Base-by-base conservation (phyloP, 306 rosid species). In the Cercis canadensis region DNA sequence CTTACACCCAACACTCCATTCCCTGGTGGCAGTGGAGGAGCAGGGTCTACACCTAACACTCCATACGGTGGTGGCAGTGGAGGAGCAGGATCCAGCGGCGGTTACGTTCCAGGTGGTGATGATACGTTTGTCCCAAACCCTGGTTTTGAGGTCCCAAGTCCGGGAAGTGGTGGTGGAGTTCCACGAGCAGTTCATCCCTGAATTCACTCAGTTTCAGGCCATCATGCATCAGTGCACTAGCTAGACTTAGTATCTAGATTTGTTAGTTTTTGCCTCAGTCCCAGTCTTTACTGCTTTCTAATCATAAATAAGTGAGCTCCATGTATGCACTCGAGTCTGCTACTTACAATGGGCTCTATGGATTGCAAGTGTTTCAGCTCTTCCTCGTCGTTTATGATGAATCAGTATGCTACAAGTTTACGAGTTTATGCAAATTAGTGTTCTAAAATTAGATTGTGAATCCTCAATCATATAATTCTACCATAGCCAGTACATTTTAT, bases 51-150 rank as follows among this genome's bases (percentile, higher is more conserved):
- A 3, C 76, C 81, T 31, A 32, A 40, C 4, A 67, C 12, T 60
- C 84, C 91, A n/a, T 67, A 13, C 0, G 69, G 78, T 5, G 80
- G 78, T 9, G 66, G 78, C 2, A 61, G 72, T 6, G 8, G 52
- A 0, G 84, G 72, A 16, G 3, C 64, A 0, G 43, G 66, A 4
- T 5, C 74, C 4, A 72, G 78, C 18, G 68, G 11, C 33, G 65
- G 57, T 57, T 82, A 86, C 32, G 60, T 90, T 53, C 96, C 98
- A 0, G 98, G 95, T 43, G 87, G 80, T 5, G 96, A 92, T 72
- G 92, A 89, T 70, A 89, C 87, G 0, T 82, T 81, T 32, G 75
- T 80, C 51, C 96, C 92, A 46, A 88, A 88, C 82, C 95, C 92
- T 0, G 94, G 94, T 31, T 60, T 39, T 46, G 92, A 87, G 82